Conservation (phyloP, 192 early-diverging fungal genomes). For the Coemansia sp. region DNA sequence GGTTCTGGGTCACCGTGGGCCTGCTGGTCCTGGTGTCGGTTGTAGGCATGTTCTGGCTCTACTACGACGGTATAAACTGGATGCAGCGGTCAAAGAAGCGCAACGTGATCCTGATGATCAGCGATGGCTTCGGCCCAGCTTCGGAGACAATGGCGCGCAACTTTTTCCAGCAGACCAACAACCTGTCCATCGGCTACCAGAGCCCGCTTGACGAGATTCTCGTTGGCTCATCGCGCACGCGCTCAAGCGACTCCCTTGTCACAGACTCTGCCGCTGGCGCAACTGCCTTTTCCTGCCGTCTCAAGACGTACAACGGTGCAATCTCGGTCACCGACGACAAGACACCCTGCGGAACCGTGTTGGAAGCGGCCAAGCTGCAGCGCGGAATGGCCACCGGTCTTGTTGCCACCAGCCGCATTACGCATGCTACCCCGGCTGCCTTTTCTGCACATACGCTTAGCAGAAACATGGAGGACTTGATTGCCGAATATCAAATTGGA, state of each 20-base stretch:
- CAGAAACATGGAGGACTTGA: constrained; percentile 80
- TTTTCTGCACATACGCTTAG: constrained; percentile 80
- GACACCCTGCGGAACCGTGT: constrained; percentile 84
- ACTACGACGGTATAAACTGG: constrained; percentile 51
- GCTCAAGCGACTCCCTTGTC: constrained; percentile 74
- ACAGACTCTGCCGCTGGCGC: constrained; percentile 98
- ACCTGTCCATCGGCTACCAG: constrained; percentile 56
- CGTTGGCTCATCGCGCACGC: constrained; percentile 89
- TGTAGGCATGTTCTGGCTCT: constrained; percentile 49
- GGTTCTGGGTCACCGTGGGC: constrained; percentile 49
- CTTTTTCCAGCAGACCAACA: constrained; percentile 69
- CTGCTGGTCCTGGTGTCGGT: constrained; percentile 43
- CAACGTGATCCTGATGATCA: constrained; percentile 92
- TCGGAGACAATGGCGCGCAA: constrained; percentile 86
- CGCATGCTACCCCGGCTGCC: constrained; percentile 85
- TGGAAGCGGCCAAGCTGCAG: constrained; percentile 87
- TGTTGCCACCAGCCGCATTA: constrained; percentile 92
- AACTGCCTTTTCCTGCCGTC: constrained; percentile 88
- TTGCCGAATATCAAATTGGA: constrained; percentile 89
- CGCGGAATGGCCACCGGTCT: constrained; percentile 82
- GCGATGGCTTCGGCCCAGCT: constrained; percentile 94
- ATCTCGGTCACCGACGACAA: constrained; percentile 75
- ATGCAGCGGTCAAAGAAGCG: constrained; percentile 58
- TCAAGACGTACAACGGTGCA: constrained; percentile 93
- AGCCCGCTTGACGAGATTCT: constrained; percentile 68